phyloP scores from a whole-genome alignment of 495 filamentous ascomycete species.

The Aspergillus kassunensis region DNA sequence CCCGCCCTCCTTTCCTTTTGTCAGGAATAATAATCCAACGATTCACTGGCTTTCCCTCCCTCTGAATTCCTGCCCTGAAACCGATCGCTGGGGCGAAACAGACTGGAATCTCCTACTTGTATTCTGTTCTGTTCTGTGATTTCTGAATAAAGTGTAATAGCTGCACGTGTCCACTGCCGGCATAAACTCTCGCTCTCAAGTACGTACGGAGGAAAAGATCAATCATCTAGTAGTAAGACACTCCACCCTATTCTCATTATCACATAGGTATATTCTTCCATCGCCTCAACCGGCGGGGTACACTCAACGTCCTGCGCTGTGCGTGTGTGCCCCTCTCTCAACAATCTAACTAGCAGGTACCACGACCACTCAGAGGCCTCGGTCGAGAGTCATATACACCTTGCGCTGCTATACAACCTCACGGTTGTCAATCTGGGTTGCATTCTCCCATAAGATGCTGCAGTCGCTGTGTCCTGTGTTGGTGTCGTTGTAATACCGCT shows the following conservation, averaged over 20 bases:
- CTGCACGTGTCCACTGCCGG: neutral
- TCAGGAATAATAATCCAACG: neutral
- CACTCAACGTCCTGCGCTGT: slow-evolving; percentile 8
- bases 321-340: slow-evolving; percentile 1
- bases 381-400: neutral
- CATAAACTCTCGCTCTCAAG: too few species aligned
- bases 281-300: neutral
- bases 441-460: neutral
- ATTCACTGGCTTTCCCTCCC: neutral
- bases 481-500: neutral
- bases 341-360: too few species aligned
- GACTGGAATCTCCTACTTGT: neutral
- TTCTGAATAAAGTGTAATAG: neutral
- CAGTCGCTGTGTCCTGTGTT: neutral
- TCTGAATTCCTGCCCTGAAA: slow-evolving; percentile 2
- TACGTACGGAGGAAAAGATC: too few species aligned
- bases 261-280: neutral
- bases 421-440: neutral
- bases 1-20: slow-evolving; percentile 21
- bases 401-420: neutral
- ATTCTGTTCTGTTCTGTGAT: neutral
- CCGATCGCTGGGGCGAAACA: slow-evolving; percentile 3
- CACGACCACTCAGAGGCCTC: neutral
- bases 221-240: neutral
- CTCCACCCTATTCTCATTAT: neutral